Base-by-base conservation (phyloP, 2,329 filamentous ascomycete genomes). In the Nemania sp. region DNA sequence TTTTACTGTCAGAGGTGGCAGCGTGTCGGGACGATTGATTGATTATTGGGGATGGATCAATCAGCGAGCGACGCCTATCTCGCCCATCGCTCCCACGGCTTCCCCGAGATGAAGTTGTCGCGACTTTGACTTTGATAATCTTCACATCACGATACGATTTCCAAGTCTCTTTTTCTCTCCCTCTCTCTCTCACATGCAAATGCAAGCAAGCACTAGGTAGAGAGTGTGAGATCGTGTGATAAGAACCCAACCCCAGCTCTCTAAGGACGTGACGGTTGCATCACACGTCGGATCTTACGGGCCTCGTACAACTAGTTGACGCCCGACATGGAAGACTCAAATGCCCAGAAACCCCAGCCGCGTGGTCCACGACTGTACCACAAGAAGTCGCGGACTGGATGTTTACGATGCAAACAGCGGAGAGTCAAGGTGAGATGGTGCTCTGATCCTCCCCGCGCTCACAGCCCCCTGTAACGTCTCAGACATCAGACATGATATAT, bases 341-440 rank as follows among this genome's bases (percentile, higher is more conserved):
- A 62, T 10, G 15, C 57, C 35, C 72, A 70, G 51, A 72, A 74
- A 24, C 62, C 68, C 49, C 73, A 74, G 61, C 67, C 73, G 27
- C 76, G 76, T 51, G 77, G 76, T 49, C 77, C 77, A 15, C 75
- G 77, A 22, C 71, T 79, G 29, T 79, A 79, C 65, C 77, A 79
- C 63, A 78, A 79, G 32, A 79, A 78, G 57, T 77, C 74, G 41
- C 72, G 77, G 27, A 74, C 71, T 6, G 77, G 77, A 5, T 78
- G 77, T 67, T 26, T 74, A 62, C 73, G 75, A 32, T 77, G 75
- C 66, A 77, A 77, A 35, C 74, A 76, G 62, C 75, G 75, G 49
- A 75, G 75, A 66, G 75, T 77, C 24, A 77, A 77, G 74, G 75
- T 77, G 61, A 68, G 66, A 61, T 32, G 27, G 41, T 62, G 64